Conservation (phyloP, 129 eudicot species). For the Saposhnikovia divaricata region DNA sequence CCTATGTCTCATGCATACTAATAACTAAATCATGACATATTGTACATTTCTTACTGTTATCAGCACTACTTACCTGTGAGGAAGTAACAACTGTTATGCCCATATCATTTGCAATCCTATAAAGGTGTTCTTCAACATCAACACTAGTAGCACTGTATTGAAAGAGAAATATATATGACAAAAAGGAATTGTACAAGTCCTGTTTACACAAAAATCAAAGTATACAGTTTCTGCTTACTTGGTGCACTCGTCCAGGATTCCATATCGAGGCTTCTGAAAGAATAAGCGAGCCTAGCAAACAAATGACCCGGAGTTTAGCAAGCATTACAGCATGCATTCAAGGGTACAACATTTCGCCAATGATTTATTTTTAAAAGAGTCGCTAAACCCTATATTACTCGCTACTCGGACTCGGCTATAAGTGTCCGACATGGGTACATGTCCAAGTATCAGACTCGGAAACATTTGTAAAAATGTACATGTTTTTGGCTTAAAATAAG, state of each 20-base stretch:
- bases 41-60: background rate
- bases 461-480: no score
- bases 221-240: constrained; percentile 44
- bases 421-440: no score
- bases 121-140: constrained; percentile 96
- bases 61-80: constrained; percentile 54
- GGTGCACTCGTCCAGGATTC: constrained; percentile 96
- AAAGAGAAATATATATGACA: background rate
- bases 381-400: no score
- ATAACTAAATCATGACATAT: background rate
- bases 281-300: constrained; percentile 84
- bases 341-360: background rate
- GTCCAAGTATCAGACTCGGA: no score
- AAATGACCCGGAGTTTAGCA: constrained; percentile 1
- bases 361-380: background rate
- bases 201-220: no score
- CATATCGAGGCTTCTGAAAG: constrained; percentile 94
- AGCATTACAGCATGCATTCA: background rate
- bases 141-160: constrained; percentile 86
- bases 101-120: constrained; percentile 58
- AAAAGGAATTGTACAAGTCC: background rate
- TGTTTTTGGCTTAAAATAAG: no score
- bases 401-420: no score
- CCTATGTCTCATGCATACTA: background rate
- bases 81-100: constrained; percentile 91